Evolutionary conservation across 2,329 filamentous ascomycete genomes (phyloP).

Genomic region (Apiospora kogelbergensis): DNA sequence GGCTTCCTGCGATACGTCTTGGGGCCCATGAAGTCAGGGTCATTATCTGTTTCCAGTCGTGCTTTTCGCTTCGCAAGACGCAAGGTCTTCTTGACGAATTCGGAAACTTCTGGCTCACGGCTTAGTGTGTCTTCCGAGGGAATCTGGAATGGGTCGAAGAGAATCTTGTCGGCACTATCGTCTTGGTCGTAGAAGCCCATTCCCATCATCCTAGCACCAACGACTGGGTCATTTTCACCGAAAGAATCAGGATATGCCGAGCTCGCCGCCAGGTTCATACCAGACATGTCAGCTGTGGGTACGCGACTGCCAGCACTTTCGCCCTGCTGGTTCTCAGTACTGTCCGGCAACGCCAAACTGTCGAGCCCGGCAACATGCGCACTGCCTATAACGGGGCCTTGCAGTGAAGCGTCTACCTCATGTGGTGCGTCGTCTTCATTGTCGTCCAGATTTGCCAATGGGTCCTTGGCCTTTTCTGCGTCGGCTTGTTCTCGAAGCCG

Average conservation of each 20-base stretch:
- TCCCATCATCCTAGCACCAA: constrained; percentile 52
- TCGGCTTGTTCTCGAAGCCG: constrained; percentile 56
- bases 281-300: constrained; percentile 32
- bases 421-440: constrained; percentile 26
- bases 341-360: constrained; percentile 8
- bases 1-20: constrained; percentile 44
- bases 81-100: constrained; percentile 55
- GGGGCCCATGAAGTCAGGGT: constrained; percentile 51
- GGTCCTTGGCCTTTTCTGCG: constrained; percentile 54
- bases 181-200: constrained; percentile 63
- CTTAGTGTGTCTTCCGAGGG: constrained; percentile 46
- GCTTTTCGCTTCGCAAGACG: constrained; percentile 54
- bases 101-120: constrained; percentile 48
- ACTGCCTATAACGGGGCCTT: constrained; percentile 31
- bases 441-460: constrained; percentile 25
- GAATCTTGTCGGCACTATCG: constrained; percentile 55
- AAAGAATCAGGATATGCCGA: constrained; percentile 29
- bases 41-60: constrained; percentile 51
- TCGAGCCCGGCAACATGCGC: constrained; percentile 31
- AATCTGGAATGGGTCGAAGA: constrained; percentile 59
- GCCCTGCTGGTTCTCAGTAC: not conserved
- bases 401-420: constrained; percentile 29
- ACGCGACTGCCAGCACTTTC: constrained; percentile 24
- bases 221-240: constrained; percentile 46
- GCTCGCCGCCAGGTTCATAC: constrained; percentile 27